phyloP scores from a whole-genome alignment of 1,139 yeast genomes.

The Barnettozyma hawaiiensis region DNA sequence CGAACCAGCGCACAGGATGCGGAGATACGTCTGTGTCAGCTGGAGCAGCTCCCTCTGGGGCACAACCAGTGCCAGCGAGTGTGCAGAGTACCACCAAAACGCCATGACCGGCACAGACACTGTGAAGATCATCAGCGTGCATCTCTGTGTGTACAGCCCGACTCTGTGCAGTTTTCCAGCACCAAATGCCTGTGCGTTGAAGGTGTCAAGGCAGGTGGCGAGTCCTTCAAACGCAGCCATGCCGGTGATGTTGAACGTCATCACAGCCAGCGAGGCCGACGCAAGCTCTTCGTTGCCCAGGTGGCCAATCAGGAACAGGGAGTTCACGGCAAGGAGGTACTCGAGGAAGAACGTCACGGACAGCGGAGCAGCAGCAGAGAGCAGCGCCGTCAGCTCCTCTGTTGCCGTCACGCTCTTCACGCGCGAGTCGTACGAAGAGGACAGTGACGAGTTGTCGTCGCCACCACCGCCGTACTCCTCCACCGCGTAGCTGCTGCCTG shows the following conservation, averaged over 20 bases:
- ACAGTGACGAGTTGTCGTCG: background rate
- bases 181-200: constrained; percentile 51
- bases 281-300: constrained; percentile 50
- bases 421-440: background rate
- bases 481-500: background rate
- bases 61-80: constrained; percentile 29
- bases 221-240: constrained; percentile 45
- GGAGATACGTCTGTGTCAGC: constrained; percentile 32
- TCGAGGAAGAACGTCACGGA: constrained; percentile 59
- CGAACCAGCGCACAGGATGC: constrained; percentile 32
- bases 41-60: constrained; percentile 31
- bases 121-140: constrained; percentile 36
- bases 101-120: constrained; percentile 32
- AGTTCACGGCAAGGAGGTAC: constrained; percentile 73
- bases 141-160: constrained; percentile 39
- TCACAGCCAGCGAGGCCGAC: constrained; percentile 42
- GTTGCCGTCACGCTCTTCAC: background rate
- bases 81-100: constrained; percentile 38
- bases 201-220: constrained; percentile 50
- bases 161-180: constrained; percentile 33
- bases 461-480: background rate
- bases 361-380: background rate
- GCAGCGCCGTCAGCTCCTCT: background rate
- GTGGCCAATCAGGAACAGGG: constrained; percentile 76
- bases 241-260: constrained; percentile 45